Percentiles rank a stretch among this genome's conserved stretches.
Evolutionary conservation across 345 rosid species (phyloP).

Genomic region (Eucalyptus victrix): DNA sequence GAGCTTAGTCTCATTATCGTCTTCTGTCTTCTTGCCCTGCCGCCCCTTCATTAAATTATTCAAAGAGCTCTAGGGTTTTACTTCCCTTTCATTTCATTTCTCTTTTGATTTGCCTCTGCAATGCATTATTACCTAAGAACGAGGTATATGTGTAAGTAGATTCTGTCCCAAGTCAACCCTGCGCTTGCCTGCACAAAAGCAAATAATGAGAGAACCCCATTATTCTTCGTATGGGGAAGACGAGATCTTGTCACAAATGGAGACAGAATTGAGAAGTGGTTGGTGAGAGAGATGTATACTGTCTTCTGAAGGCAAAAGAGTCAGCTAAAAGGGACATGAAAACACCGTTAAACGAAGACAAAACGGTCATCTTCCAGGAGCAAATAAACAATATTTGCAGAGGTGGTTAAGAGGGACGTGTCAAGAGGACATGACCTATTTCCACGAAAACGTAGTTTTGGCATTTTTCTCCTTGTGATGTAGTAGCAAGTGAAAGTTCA

Average conservation of each 20-base stretch:
- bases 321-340: neutral
- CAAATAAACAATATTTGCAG: neutral
- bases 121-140: neutral
- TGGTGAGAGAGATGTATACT: neutral
- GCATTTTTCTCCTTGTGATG: neutral
- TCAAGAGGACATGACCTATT: neutral
- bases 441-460: neutral
- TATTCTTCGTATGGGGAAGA: neutral
- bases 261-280: neutral
- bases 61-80: neutral
- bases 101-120: neutral
- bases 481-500: neutral
- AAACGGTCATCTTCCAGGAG: neutral
- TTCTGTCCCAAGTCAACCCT: neutral
- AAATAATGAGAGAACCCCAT: neutral
- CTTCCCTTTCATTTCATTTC: neutral
- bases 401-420: neutral
- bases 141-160: neutral
- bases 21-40: neutral
- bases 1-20: neutral
- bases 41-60: neutral
- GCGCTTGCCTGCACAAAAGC: neutral
- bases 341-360: neutral
- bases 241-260: neutral
- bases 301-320: neutral